Base-by-base conservation (phyloP, 164 flowering plant genomes). In the Pachysandra terminalis region DNA sequence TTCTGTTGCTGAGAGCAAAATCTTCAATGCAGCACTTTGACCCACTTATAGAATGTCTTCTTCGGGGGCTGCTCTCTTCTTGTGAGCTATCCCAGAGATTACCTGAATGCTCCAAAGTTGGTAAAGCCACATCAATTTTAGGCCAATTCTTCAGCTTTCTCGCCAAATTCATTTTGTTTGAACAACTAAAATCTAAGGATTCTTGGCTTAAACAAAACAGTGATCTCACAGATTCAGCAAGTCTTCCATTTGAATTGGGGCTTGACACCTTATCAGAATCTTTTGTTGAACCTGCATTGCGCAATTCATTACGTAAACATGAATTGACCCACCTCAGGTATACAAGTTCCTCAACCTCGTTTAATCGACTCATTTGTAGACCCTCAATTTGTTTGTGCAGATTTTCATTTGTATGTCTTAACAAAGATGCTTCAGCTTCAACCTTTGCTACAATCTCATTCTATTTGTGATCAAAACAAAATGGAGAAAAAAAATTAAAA, bases 11-110 rank as follows among this genome's bases (percentile, higher is more conserved):
- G 4, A 49, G 65, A 15, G 65, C 54, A 51, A 78, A 26, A 58
- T 92, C 92, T 49, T 87, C 90, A 0, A 65, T 41, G 73, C 71
- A 70, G 72, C 69, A 82, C 56, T 85, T 84, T 7, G 81, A 63
- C 74, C 96, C 98, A 81, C 93, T 88, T 52, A 88, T 86, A 0
- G 98, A 92, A 59, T 92, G 96, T 70, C 98, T 86, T 73, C 97
- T 74, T 63, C 79, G 69, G 1, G 87, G 85, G 72, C 83, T 80
- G 53, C 72, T 77, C 19, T 49, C 74, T 55, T 84, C 88, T 65
- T 72, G 85, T 32, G 71, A 56, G 8, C 76, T 78, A 13, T 25
- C 65, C 86, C 87, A 84, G 19, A 52, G 17, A 57, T 57, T 45
- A 61, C 66, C 72, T 14, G 75, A 52, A 64, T 66, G 66, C 19